A percentile compares a stretch with the other conserved stretches of the same genome.
phyloP scores from a whole-genome alignment of 495 filamentous ascomycete species.

The Annulohypoxylon maeteangense region DNA sequence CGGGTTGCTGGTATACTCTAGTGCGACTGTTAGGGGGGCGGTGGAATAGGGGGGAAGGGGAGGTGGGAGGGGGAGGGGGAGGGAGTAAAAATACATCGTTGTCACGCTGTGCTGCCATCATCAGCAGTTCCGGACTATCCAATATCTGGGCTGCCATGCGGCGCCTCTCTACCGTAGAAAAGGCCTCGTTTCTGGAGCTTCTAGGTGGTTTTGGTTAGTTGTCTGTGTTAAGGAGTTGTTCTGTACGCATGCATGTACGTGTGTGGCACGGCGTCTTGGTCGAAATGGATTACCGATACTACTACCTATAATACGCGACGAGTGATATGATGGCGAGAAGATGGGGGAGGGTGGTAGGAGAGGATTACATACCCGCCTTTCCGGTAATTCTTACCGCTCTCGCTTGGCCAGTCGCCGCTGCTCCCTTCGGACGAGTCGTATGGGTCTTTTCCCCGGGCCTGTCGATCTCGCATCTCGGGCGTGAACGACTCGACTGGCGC shows the following conservation, averaged over 20 bases:
- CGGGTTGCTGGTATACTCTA: conserved; percentile 61
- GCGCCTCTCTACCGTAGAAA: conserved; percentile 48
- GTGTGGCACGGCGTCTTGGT: background rate
- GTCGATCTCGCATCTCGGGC: conserved; percentile 59
- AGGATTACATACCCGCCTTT: conserved; percentile 15
- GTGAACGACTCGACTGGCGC: conserved; percentile 42
- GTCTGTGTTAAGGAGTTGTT: background rate
- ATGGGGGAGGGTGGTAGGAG: background rate
- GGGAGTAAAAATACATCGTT: conserved; percentile 52
- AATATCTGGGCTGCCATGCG: conserved; percentile 57
- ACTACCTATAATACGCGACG: background rate
- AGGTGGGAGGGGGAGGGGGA: background rate
- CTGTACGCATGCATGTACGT: background rate
- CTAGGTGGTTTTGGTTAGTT: background rate
- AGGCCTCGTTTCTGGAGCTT: conserved; percentile 43
- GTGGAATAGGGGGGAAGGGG: background rate
- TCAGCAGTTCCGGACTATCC: conserved; percentile 62
- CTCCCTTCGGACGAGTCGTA: conserved; percentile 51
- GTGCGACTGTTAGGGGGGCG: background rate
- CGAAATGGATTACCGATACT: background rate
- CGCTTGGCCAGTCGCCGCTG: conserved; percentile 32
- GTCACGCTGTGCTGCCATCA: conserved; percentile 62
- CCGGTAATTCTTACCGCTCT: conserved; percentile 14
- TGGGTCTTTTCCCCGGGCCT: conserved; percentile 65
- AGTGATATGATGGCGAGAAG: background rate